A percentile compares a stretch with the other conserved stretches of the same genome.
Evolutionary conservation across 768 basidiomycete species (phyloP).

Genomic region (Calvatia gigantea): DNA sequence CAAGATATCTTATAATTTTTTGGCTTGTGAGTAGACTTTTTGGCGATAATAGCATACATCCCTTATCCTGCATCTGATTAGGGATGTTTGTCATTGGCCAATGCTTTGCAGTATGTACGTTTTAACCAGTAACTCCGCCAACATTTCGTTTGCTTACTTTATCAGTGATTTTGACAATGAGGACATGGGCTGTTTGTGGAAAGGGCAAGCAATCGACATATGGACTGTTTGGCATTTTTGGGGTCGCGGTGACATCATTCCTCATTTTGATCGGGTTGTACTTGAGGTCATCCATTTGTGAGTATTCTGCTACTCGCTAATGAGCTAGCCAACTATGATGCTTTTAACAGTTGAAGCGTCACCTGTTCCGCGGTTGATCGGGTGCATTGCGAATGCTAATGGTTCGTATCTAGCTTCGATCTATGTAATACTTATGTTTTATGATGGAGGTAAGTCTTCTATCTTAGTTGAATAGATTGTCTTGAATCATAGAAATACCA

Average conservation of each 20-base stretch:
- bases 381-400: not conserved
- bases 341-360: not conserved
- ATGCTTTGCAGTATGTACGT: not conserved
- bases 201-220: not conserved
- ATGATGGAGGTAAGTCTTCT: not conserved
- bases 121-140: not conserved
- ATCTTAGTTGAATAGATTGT: no score
- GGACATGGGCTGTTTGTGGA: conserved; percentile 5
- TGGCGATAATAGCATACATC: no score
- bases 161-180: not conserved
- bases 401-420: not conserved
- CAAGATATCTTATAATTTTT: not conserved
- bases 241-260: not conserved
- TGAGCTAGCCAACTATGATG: not conserved
- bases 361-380: not conserved
- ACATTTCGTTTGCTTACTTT: no score
- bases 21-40: not conserved
- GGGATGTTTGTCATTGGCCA: not conserved
- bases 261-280: not conserved
- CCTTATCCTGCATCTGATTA: not conserved
- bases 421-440: not conserved
- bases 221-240: not conserved
- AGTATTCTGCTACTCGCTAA: not conserved
- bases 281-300: not conserved
- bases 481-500: not conserved